phyloP scores from a whole-genome alignment of 2,329 filamentous ascomycete genomes.

The Rugonectria rugulosa region DNA sequence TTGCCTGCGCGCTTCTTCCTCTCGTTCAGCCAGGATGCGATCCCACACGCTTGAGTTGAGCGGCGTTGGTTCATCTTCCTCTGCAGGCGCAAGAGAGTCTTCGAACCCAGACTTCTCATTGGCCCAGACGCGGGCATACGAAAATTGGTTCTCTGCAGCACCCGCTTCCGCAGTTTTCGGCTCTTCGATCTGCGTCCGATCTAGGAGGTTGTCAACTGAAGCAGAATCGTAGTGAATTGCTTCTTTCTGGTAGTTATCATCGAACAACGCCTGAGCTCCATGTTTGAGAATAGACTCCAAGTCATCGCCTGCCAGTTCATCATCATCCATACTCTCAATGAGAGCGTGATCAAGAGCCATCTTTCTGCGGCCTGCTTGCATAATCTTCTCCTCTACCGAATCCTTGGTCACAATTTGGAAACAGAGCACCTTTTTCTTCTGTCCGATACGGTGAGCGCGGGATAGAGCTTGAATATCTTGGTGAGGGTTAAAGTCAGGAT shows the following conservation, averaged over 20 bases:
- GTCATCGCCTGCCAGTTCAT: slow-evolving; percentile 81
- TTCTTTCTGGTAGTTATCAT: slow-evolving; percentile 72
- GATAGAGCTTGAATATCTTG: slow-evolving; percentile 97
- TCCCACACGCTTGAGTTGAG: slow-evolving; percentile 84
- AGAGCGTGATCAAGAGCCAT: slow-evolving; percentile 95
- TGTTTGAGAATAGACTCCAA: slow-evolving; percentile 88
- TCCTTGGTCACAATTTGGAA: slow-evolving; percentile 93
- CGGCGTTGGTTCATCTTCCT: slow-evolving; percentile 59
- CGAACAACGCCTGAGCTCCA: slow-evolving; percentile 86
- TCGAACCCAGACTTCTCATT: slow-evolving; percentile 77
- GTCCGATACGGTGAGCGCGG: slow-evolving; percentile 93
- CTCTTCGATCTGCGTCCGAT: slow-evolving; percentile 82
- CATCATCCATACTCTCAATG: slow-evolving; percentile 88
- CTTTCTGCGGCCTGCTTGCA: slow-evolving; percentile 94
- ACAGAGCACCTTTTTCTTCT: slow-evolving; percentile 93
- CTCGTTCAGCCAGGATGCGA: slow-evolving; percentile 83
- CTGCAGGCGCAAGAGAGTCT: slow-evolving; percentile 64
- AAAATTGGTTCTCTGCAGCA: slow-evolving; percentile 81
- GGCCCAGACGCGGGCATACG: slow-evolving; percentile 90
- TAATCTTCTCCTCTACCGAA: slow-evolving; percentile 92
- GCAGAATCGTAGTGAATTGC: slow-evolving; percentile 83
- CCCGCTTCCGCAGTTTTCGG: slow-evolving; percentile 69
- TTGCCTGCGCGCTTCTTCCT: slow-evolving; percentile 78
- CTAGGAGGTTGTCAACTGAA: slow-evolving; percentile 89
- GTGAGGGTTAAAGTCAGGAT: slow-evolving; percentile 97